These are phyloP conservation scores for Calonectria hawksworthii DNA, from an alignment of 2,329 filamentous ascomycete species.

Conservation along the genomic window DNA sequence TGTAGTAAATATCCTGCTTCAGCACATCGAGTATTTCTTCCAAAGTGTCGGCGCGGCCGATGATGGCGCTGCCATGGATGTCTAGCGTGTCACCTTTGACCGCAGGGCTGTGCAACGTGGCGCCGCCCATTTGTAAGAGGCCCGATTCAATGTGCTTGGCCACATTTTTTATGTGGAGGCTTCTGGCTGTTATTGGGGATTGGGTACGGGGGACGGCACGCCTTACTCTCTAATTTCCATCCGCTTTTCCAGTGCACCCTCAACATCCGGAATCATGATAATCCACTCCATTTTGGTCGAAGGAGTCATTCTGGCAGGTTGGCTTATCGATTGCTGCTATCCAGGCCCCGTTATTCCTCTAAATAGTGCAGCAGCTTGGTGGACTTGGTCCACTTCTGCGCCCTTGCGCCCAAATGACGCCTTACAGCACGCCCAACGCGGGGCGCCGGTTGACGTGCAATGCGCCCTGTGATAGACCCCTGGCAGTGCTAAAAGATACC, in stretches of 20 bases:
- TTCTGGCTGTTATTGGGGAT: background rate
- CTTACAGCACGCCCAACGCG: conserved; percentile 2
- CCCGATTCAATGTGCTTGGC: conserved; percentile 14
- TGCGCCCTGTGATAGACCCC: background rate
- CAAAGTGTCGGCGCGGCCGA: background rate
- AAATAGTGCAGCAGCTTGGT: background rate
- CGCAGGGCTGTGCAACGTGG: background rate
- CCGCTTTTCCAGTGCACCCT: conserved; percentile 2
- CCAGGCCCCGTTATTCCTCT: background rate
- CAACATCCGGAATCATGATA: conserved; percentile 11
- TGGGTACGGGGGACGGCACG: background rate
- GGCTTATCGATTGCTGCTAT: background rate
- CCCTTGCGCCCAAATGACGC: background rate
- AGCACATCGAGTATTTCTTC: conserved; percentile 1
- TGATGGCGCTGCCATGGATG: conserved; percentile 13
- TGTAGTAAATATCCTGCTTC: conserved; percentile 15
- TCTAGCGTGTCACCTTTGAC: background rate
- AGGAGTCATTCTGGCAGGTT: background rate
- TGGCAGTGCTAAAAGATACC: background rate
- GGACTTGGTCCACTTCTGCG: background rate
- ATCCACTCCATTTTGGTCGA: conserved; percentile 8
- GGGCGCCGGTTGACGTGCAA: background rate
- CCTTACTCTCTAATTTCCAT: conserved; percentile 13
- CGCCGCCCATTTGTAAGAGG: conserved; percentile 17
- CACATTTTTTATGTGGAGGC: conserved; percentile 8